Conservation (phyloP, 371 early-diverging fungal species). For the Mucor plumbeus region DNA sequence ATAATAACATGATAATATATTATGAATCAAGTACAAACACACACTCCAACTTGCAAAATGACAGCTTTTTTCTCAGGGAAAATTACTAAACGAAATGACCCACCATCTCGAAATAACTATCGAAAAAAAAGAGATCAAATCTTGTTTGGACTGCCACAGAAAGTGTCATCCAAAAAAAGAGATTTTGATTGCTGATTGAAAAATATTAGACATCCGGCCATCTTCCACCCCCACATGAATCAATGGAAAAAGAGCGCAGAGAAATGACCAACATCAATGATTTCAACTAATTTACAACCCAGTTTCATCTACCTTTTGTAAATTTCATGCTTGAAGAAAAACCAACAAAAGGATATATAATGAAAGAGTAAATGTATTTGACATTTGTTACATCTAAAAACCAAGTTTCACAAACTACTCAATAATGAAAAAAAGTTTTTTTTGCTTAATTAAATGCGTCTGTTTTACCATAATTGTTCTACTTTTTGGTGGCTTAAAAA, state of each 20-base stretch:
- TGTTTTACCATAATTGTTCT: no score
- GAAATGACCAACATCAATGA: constrained; percentile 1
- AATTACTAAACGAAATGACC: no score
- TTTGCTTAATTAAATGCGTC: no score
- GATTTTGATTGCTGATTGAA: not conserved
- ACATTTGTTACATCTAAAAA: not conserved
- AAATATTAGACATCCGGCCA: constrained; percentile 1
- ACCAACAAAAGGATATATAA: not conserved
- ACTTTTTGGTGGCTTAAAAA: constrained; percentile 28
- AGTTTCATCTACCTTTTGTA: constrained; percentile 10
- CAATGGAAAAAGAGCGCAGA: not conserved
- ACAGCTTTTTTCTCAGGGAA: no score
- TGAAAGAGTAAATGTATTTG: not conserved
- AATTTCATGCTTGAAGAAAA: not conserved
- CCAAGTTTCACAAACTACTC: no score
- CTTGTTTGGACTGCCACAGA: not conserved
- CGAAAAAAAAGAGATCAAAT: not conserved
- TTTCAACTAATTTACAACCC: not conserved
- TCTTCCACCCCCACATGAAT: not conserved
- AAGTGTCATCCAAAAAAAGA: constrained; percentile 1
- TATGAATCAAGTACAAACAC: no score
- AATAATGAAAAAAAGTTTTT: no score
- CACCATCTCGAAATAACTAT: no score
- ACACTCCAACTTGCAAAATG: no score
- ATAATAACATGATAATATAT: no score